Base-by-base conservation (phyloP, 345 rosid species). In the Turritis glabra region DNA sequence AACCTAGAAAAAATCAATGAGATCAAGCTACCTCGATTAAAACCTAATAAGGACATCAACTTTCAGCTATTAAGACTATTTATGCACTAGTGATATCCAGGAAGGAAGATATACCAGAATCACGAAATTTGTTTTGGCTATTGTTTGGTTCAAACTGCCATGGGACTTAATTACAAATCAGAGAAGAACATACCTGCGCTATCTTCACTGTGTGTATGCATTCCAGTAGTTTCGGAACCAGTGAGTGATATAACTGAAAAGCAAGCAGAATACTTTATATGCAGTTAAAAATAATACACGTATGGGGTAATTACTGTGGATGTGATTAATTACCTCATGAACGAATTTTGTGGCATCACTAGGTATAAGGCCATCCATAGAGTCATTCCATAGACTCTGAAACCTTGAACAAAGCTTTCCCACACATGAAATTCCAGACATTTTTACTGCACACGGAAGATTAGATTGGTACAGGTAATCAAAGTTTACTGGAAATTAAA, bases 161-260 rank as follows among this genome's bases (percentile, higher is more conserved):
- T 14, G 9, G 32, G 15, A 62, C 23, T 3, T 37, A 18, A 32
- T 56, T 17, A 55, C 15, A 43, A 18, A 40, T 25, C 44, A 18
- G 22, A 57, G 19, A 47, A 67, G 7, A 69, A 41, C 80, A 61
- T 82, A 93, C 98, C 97, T 94, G 98, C 2, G 91, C 94, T 80
- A 94, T 94, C 82, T 90, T 91, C 52, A 94, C 84, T 10, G 87
- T 87, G 79, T 72, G 81, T 61, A 94, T 85, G 80, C 96, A 87
- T 65, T 91, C 93, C 12, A 82, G 71, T 69, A 87, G 70, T 72
- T 82, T 88, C 10, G 96, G 89, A 8, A 88, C 81, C 17, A 85
- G 54, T 13, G 84, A 75, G 69, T 56, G 80, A 71, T 88, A 87
- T 59, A 93, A 60, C 98, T 93, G 90, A 43, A 81, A 66, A 30